These are phyloP conservation scores for Coelastrella sp. DNA, from an alignment of 139 green algal genomes.

Conservation along the genomic window DNA sequence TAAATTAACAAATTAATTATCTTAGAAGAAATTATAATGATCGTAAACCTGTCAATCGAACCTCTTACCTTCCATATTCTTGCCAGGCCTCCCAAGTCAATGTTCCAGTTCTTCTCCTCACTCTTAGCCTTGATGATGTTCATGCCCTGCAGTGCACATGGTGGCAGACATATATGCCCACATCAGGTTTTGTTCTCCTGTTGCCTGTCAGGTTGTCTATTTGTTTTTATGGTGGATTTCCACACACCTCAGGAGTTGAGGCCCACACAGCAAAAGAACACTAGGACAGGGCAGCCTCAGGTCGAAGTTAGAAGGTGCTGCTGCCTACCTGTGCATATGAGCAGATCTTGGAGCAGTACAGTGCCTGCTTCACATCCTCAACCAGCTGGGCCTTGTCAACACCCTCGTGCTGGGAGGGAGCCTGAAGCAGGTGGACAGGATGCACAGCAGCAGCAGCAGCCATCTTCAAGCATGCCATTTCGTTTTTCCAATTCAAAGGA, in stretches of 20 bases:
- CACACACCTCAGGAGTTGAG: too few species aligned
- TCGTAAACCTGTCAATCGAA: background rate
- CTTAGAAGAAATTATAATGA: too few species aligned
- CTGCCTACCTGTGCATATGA: slow-evolving; percentile 80
- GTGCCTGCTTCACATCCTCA: slow-evolving; percentile 84
- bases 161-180: too few species aligned
- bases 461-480: too few species aligned
- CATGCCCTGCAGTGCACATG: slow-evolving; percentile 82
- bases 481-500: too few species aligned
- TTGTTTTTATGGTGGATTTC: too few species aligned
- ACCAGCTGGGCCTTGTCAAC: slow-evolving; percentile 94
- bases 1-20: too few species aligned
- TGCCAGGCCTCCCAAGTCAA: slow-evolving; percentile 93
- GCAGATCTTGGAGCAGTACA: slow-evolving; percentile 97
- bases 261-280: background rate
- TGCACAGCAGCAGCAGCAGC: background rate
- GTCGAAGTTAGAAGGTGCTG: too few species aligned
- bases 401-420: slow-evolving; percentile 46
- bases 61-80: slow-evolving; percentile 96
- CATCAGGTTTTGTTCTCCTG: too few species aligned
- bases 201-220: too few species aligned
- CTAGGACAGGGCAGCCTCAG: too few species aligned
- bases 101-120: slow-evolving; percentile 88
- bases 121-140: slow-evolving; percentile 99
- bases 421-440: slow-evolving; percentile 42